Evolutionary conservation across 2,329 filamentous ascomycete species (phyloP), one percentile per base, ranked within the genome.

Genomic region (Ceratocystis albifundus): DNA sequence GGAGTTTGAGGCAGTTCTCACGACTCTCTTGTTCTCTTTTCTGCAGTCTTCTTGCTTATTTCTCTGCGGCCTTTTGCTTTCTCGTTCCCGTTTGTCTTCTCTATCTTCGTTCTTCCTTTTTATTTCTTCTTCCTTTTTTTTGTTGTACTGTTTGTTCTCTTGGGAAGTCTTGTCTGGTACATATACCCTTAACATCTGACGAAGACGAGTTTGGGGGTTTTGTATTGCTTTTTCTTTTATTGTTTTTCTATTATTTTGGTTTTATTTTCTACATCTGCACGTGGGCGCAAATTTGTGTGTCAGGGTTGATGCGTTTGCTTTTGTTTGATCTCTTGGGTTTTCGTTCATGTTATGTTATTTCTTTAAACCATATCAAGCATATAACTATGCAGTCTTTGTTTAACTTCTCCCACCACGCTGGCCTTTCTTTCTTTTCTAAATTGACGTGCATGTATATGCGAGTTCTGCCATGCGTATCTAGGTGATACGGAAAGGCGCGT

Each of bases 1-100:
- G 48, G 48, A 53, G 48, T 53, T 28, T 53, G 22, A 53, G 48
- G 48, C 25, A 36, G 67, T 22, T 67, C 65, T 68, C 65, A 68
- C 20, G 61, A 62, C 64, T 68, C 59, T 61, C 28, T 65, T 44
- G 22, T 48, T 41, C 48, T 53, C 46, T 65, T 25, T 65, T 41
- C 55, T n/a, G 55, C 10, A 8, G 32, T 59, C 28, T 64, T 48
- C 45, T 53, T 17, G 8, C 15, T 17, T 50, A n/a, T 48, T 61
- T 50, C 32, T 15, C 32, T 25, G 61, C 20, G 44, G 10, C 22
- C 25, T 32, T 25, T 46, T 59, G 4, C 57, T 6, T 65, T 59
- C 28, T 53, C 25, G n/a, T 44, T 64, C 45, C 20, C n/a, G 44
- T 61, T 32, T 64, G 25, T 61, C 28, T 20, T 30, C 25, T 32